These are phyloP conservation scores for Candolleomyces eurysporus DNA, from an alignment of 768 basidiomycete genomes.

Conservation along the genomic window DNA sequence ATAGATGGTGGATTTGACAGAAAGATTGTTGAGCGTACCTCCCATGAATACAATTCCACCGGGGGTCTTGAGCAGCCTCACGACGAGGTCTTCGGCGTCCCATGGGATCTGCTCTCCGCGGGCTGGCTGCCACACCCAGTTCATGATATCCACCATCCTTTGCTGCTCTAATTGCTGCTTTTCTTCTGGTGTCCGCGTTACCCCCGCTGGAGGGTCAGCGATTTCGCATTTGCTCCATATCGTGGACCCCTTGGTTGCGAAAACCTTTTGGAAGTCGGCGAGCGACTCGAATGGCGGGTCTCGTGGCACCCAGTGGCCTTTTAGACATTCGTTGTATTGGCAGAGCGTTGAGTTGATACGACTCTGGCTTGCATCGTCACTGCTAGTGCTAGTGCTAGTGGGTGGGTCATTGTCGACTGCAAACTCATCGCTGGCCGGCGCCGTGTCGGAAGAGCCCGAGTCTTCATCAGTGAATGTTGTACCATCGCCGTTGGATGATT, in stretches of 20 bases:
- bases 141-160: slow-evolving; percentile 14
- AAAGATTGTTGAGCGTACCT: slow-evolving; percentile 3
- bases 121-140: slow-evolving; percentile 17
- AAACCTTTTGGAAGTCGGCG: slow-evolving; percentile 13
- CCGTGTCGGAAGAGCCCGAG: too few relatives aligned
- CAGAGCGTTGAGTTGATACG: not conserved
- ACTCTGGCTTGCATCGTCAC: not conserved
- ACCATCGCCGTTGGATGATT: too few relatives aligned
- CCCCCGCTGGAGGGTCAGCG: not conserved
- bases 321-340: slow-evolving; percentile 11
- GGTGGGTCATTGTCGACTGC: too few relatives aligned
- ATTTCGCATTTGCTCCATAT: not conserved
- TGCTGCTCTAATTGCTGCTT: slow-evolving; percentile 9
- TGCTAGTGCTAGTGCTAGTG: too few relatives aligned
- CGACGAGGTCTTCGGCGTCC: slow-evolving; percentile 15
- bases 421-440: too few relatives aligned
- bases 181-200: slow-evolving; percentile 7
- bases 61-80: slow-evolving; percentile 14
- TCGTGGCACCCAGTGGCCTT: slow-evolving; percentile 12
- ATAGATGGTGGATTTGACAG: not conserved
- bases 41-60: slow-evolving; percentile 18
- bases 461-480: too few relatives aligned
- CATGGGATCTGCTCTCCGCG: slow-evolving; percentile 11
- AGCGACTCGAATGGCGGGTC: slow-evolving; percentile 14
- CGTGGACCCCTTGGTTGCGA: slow-evolving; percentile 1